phyloP scores from a whole-genome alignment of 2,329 filamentous ascomycete genomes.

The Xylariaceae sp. region DNA sequence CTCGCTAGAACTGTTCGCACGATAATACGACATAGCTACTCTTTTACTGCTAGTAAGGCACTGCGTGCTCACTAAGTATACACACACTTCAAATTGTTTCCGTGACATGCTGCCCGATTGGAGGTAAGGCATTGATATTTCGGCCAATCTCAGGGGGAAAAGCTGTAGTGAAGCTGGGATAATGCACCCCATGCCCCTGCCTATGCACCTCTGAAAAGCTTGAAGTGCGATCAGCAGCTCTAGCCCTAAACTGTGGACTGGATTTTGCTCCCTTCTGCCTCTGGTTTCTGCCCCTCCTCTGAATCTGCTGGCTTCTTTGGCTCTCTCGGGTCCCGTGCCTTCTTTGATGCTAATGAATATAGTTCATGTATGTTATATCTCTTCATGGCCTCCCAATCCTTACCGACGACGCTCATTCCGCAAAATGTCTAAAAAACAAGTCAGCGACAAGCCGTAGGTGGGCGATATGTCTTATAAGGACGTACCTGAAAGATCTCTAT shows the following conservation, averaged over 20 bases:
- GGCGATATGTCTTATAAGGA: not conserved
- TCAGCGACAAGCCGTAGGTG: not conserved
- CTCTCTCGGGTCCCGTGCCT: constrained; percentile 26
- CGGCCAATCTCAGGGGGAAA: no score
- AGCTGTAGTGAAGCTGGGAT: no score
- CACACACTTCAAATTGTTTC: no score
- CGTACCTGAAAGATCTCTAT: constrained; percentile 81
- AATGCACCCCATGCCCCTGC: no score
- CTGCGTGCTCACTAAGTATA: no score
- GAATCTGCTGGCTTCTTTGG: not conserved
- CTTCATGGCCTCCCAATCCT: constrained; percentile 76
- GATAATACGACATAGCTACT: no score
- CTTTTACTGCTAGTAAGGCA: no score
- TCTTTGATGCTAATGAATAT: constrained; percentile 54
- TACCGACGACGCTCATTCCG: constrained; percentile 79
- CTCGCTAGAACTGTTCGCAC: no score
- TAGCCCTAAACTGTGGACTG: not conserved
- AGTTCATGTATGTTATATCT: constrained; percentile 81
- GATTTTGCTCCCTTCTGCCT: constrained; percentile 18
- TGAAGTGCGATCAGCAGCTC: not conserved
- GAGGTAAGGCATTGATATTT: no score
- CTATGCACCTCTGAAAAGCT: no score
- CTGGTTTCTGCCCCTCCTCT: not conserved
- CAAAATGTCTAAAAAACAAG: constrained; percentile 65
- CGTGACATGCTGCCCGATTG: no score